Evolutionary conservation across 2,329 filamentous ascomycete genomes (phyloP).

Genomic region (Pseudocercospora fuligena): DNA sequence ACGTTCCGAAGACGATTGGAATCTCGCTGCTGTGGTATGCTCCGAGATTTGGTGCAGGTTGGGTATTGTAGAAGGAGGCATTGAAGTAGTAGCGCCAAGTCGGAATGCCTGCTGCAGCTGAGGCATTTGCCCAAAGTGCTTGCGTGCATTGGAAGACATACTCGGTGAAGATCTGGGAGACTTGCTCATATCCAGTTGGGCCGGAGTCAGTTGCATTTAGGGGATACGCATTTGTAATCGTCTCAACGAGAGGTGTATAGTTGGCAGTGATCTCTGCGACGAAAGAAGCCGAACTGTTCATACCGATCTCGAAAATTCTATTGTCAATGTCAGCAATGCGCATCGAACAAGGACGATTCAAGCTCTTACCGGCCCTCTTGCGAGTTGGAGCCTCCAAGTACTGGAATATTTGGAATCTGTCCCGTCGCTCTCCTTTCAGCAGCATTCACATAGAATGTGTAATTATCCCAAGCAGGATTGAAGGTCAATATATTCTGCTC

Average conservation of each 20-base stretch:
- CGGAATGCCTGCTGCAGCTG: slow-evolving; percentile 37
- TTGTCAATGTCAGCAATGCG: neutral
- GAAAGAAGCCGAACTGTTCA: slow-evolving; percentile 34
- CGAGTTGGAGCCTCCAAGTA: slow-evolving; percentile 42
- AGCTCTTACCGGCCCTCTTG: slow-evolving; percentile 41
- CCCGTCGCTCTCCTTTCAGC: slow-evolving; percentile 35
- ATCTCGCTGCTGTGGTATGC: slow-evolving; percentile 44
- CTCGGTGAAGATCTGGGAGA: slow-evolving; percentile 28
- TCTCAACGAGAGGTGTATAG: slow-evolving; percentile 29
- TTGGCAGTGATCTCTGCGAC: slow-evolving; percentile 27
- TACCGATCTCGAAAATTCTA: slow-evolving; percentile 39
- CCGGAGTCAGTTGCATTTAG: slow-evolving; percentile 27
- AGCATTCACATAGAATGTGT: slow-evolving; percentile 39
- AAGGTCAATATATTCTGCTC: slow-evolving; percentile 39
- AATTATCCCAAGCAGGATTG: slow-evolving; percentile 40
- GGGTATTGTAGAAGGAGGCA: slow-evolving; percentile 41
- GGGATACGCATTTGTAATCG: slow-evolving; percentile 38
- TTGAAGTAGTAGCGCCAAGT: slow-evolving; percentile 48
- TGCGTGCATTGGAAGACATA: slow-evolving; percentile 35
- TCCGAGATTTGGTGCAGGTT: slow-evolving; percentile 37
- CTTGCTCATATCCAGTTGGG: slow-evolving; percentile 21
- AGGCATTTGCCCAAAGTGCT: slow-evolving; percentile 37
- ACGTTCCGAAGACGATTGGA: slow-evolving; percentile 43
- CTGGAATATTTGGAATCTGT: slow-evolving; percentile 42
- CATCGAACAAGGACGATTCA: neutral